Percentiles rank a stretch among this genome's conserved stretches.
These are phyloP conservation scores for Boletus subcaerulescens DNA, from an alignment of 768 basidiomycete genomes.

Conservation along the genomic window DNA sequence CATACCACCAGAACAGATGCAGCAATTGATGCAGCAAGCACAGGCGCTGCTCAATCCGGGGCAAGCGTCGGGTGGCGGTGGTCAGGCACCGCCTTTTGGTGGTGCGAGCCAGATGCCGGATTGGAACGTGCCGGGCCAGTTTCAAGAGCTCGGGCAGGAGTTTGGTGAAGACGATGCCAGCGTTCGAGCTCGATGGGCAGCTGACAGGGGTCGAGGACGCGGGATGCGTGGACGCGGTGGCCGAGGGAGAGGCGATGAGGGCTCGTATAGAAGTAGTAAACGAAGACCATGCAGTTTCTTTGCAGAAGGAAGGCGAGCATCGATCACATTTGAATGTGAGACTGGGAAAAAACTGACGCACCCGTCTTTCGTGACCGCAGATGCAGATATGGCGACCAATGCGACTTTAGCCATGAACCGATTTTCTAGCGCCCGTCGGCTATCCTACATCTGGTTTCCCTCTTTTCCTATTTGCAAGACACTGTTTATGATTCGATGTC, in stretches of 20 bases:
- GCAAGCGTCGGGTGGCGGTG: slow-evolving; percentile 27
- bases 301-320: slow-evolving; percentile 90
- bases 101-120: slow-evolving; percentile 34
- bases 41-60: slow-evolving; percentile 32
- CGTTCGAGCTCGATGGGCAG: slow-evolving; percentile 44
- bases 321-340: slow-evolving; percentile 35
- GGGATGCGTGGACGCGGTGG: slow-evolving; percentile 59
- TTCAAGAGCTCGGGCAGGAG: slow-evolving; percentile 47
- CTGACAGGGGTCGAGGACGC: slow-evolving; percentile 49
- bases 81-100: slow-evolving; percentile 35
- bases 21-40: slow-evolving; percentile 53
- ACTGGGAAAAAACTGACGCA: slow-evolving; percentile 34
- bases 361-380: slow-evolving; percentile 52
- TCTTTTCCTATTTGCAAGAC: slow-evolving; percentile 7
- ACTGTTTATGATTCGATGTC: slow-evolving; percentile 13
- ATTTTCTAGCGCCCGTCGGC: slow-evolving; percentile 25
- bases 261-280: slow-evolving; percentile 75
- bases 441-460: not conserved
- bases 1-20: slow-evolving; percentile 58
- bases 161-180: slow-evolving; percentile 43
- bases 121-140: slow-evolving; percentile 41
- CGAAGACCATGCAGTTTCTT: slow-evolving; percentile 89
- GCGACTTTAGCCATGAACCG: slow-evolving; percentile 76
- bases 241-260: slow-evolving; percentile 52
- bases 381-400: slow-evolving; percentile 87